Evolutionary conservation across 768 basidiomycete species (phyloP).

Genomic region (Butyriboletus loyo): DNA sequence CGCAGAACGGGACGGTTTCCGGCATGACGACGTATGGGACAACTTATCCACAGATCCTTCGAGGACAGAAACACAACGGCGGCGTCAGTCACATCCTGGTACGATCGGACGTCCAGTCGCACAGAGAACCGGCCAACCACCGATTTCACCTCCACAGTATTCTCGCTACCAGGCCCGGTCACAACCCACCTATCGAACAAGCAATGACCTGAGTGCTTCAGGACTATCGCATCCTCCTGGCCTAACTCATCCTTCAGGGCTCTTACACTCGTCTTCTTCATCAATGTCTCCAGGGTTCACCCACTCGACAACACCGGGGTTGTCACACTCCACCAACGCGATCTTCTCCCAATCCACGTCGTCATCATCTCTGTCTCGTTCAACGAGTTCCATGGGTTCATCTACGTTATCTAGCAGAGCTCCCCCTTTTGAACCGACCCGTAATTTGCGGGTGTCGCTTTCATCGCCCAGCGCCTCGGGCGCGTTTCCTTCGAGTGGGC

Average conservation of each 20-base stretch:
- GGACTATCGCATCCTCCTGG: constrained; percentile 18
- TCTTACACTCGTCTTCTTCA: constrained; percentile 10
- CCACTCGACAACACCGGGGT: constrained; percentile 3
- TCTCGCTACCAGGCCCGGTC: constrained; percentile 29
- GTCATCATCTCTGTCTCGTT: constrained; percentile 26
- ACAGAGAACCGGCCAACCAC: constrained; percentile 14
- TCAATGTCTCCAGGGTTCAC: constrained; percentile 17
- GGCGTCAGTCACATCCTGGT: constrained; percentile 28
- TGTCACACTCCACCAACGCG: constrained; percentile 16
- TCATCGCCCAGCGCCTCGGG: constrained; percentile 19
- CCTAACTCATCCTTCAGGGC: constrained; percentile 10
- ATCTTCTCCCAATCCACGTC: constrained; percentile 20
- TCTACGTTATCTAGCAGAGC: constrained; percentile 54
- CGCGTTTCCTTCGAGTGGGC: constrained; percentile 8
- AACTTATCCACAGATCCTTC: constrained; percentile 11
- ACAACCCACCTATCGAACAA: constrained; percentile 21
- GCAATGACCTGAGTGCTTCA: constrained; percentile 11
- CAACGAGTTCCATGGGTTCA: constrained; percentile 26
- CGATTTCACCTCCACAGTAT: constrained; percentile 27
- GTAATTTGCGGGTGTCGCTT: constrained; percentile 24
- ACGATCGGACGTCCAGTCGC: constrained; percentile 24
- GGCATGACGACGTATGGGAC: constrained; percentile 17
- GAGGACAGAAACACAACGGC: constrained; percentile 20
- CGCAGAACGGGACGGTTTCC: constrained; percentile 27
- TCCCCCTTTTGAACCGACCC: constrained; percentile 51